phyloP scores from a whole-genome alignment of 2,329 filamentous ascomycete species.

The Sphaceloma murrayae region DNA sequence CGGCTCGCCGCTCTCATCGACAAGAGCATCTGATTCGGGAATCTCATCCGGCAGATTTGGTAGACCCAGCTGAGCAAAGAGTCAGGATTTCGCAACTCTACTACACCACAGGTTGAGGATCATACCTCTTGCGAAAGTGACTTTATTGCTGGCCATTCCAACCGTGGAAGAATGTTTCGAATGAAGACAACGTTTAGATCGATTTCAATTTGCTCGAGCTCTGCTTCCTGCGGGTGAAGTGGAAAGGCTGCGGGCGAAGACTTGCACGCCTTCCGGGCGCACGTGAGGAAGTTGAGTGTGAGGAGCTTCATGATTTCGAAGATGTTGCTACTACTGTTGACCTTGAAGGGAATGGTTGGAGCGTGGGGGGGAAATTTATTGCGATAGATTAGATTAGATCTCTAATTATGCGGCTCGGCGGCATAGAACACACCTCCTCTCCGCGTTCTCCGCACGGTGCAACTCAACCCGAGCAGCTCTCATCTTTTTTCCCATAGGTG shows the following conservation, averaged over 20 bases:
- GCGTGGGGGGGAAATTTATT: slow-evolving; percentile 1
- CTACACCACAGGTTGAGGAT: no score
- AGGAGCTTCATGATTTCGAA: slow-evolving; percentile 71
- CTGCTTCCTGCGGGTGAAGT: slow-evolving; percentile 82
- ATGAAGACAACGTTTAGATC: slow-evolving; percentile 75
- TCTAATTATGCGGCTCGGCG: background rate
- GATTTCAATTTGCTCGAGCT: slow-evolving; percentile 75
- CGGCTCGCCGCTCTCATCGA: slow-evolving; percentile 52
- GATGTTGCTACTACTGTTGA: background rate
- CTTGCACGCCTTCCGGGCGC: slow-evolving; percentile 93
- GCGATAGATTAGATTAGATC: slow-evolving; percentile 13
- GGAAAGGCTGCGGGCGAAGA: slow-evolving; percentile 70
- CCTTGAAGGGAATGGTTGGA: background rate
- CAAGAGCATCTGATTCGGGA: slow-evolving; percentile 29
- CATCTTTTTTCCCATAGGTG: background rate
- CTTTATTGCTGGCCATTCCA: slow-evolving; percentile 79
- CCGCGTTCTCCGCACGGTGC: slow-evolving; percentile 14
- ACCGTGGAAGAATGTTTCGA: slow-evolving; percentile 70
- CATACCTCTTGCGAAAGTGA: slow-evolving; percentile 69
- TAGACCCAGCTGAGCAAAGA: slow-evolving; percentile 74
- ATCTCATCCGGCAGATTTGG: slow-evolving; percentile 51
- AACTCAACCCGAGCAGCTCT: slow-evolving; percentile 10
- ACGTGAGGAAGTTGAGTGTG: slow-evolving; percentile 92
- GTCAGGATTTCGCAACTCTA: no score
- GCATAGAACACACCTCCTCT: no score